Evolutionary conservation across 306 rosid genomes (phyloP), one percentile per base, ranked within the genome.

Genomic region (Dicorynia guianensis): DNA sequence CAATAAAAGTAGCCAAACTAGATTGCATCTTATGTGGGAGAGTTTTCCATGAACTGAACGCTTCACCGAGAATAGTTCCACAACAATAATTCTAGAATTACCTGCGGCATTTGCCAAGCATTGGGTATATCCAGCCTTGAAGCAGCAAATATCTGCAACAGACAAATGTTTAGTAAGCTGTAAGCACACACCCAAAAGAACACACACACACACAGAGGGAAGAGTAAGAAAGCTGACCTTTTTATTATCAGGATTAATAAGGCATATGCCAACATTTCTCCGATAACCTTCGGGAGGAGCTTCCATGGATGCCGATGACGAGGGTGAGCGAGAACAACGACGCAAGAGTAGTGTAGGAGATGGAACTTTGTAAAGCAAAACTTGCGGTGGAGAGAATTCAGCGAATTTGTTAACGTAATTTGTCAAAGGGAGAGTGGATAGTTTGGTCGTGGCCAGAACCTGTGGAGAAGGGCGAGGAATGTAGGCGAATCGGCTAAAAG

Each of bases 51-150:
- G 30, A 25, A 25, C 30, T 25, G 30, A 25, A 25, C 30, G 30
- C 30, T 25, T 2, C 30, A 25, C 30, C 30, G 2, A 25, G 30
- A 25, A 25, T 25, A 25, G 30, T 25, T 1, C 2, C 1, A 25
- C 1, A 25, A 25, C 1, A 25, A 25, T 25, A 25, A 25, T 25
- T 25, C 30, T 25, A 71, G 12, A 48, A 53, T 78, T 36, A 93
- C 98, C 93, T 94, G 96, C 0, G 98, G 97, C 98, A 94, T 94
- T 90, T 94, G 96, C 98, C 98, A 92, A 40, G 93, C 61, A 83
- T 71, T 39, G 25, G 97, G 97, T 69, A 82, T 62, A 80, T 90
- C 95, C 17, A 94, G 77, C 82, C 98, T 85, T 10, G 97, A 87
- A 80, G 97, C 97, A 33, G 89, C 81, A 64, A 94, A 92, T 43